A percentile compares a stretch with the other conserved stretches of the same genome.
phyloP scores from a whole-genome alignment of 139 green algal genomes.

The Limnomonas spitsbergensis region DNA sequence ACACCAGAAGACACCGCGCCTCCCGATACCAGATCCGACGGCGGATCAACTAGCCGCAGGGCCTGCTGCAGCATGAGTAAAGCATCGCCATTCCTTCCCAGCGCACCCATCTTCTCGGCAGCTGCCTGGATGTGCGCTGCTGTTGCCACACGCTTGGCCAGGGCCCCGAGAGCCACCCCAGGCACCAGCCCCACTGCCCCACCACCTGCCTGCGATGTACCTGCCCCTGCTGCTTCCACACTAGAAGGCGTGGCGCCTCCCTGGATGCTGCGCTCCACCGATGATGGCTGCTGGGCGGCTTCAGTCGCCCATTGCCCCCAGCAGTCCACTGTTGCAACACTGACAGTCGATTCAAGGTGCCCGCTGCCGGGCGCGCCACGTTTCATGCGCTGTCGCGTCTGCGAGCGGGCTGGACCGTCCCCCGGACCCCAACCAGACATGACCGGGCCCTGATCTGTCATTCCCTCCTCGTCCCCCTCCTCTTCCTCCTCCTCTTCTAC shows the following conservation, averaged over 20 bases:
- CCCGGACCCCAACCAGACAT: no score
- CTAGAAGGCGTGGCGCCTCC: not conserved
- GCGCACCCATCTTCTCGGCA: not conserved
- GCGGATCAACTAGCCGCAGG: not conserved
- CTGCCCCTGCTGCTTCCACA: not conserved
- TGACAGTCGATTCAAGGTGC: no score
- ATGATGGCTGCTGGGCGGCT: not conserved
- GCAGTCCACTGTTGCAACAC: conserved; percentile 5
- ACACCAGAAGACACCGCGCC: no score
- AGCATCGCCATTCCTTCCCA: no score
- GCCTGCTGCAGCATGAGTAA: conserved; percentile 7
- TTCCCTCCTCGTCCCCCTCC: conserved; percentile 14
- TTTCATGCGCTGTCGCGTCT: no score
- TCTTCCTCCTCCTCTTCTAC: not conserved
- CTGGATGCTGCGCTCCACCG: not conserved
- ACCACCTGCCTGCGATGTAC: not conserved
- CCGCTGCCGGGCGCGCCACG: no score
- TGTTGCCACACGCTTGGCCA: not conserved
- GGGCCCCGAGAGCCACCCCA: not conserved
- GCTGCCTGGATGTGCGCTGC: not conserved
- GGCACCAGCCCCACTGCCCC: not conserved
- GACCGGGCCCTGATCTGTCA: not conserved
- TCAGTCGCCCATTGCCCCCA: conserved; percentile 7
- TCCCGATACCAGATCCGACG: no score
- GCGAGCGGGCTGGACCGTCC: no score